A percentile compares a stretch with the other conserved stretches of the same genome.
These are phyloP conservation scores for Waltiozyma sp. DNA, from an alignment of 1,139 yeast genomes.

Conservation along the genomic window DNA sequence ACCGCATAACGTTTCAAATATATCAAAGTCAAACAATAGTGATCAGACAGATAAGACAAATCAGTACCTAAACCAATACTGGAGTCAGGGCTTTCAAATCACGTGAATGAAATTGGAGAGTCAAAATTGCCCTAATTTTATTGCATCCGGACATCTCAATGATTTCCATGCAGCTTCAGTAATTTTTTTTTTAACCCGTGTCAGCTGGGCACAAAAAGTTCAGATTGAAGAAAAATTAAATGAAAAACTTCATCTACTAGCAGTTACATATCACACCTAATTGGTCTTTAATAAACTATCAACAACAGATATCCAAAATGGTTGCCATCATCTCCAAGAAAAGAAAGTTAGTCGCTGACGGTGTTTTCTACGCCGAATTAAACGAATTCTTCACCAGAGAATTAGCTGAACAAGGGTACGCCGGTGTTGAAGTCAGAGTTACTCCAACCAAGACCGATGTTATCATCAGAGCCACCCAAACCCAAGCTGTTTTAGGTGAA, in stretches of 20 bases:
- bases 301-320: conserved; percentile 26
- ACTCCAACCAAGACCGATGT: conserved; percentile 98
- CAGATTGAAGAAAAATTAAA: background rate
- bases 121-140: background rate
- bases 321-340: conserved; percentile 68
- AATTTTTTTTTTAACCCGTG: background rate
- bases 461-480: conserved; percentile 97
- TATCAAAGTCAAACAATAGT: too few relatives aligned
- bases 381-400: conserved; percentile 99
- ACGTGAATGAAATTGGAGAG: background rate
- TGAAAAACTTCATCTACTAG: background rate
- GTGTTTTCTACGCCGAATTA: conserved; percentile 99
- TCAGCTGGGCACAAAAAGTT: background rate
- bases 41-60: too few relatives aligned
- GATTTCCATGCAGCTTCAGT: background rate
- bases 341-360: conserved; percentile 97
- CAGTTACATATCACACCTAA: background rate
- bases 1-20: too few relatives aligned
- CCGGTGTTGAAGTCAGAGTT: conserved; percentile 99
- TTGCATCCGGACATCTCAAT: background rate
- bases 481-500: conserved; percentile 98
- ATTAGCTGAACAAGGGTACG: conserved; percentile 99
- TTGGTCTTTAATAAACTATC: background rate
- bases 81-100: background rate
- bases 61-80: too few relatives aligned